Percentiles rank a stretch among this genome's conserved stretches.
These are phyloP conservation scores for Fusarium marasasianum DNA, from an alignment of 2,329 filamentous ascomycete species.

Conservation along the genomic window DNA sequence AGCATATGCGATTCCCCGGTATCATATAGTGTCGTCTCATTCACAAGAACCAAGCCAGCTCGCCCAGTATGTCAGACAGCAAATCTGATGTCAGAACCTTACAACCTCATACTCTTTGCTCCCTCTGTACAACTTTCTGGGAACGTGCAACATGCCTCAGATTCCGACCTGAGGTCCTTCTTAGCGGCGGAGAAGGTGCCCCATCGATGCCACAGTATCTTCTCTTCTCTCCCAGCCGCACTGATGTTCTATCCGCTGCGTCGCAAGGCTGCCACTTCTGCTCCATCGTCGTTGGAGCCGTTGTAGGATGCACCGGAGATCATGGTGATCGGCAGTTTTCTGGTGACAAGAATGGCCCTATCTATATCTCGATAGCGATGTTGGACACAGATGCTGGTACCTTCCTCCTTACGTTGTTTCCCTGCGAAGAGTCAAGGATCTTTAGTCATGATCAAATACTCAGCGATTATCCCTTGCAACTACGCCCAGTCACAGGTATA, in stretches of 20 bases:
- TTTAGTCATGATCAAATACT: background rate
- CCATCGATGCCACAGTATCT: background rate
- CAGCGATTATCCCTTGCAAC: background rate
- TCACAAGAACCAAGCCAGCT: background rate
- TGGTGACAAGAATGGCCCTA: background rate
- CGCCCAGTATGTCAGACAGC: background rate
- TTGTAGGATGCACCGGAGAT: background rate
- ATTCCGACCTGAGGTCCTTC: background rate
- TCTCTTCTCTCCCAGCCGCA: background rate
- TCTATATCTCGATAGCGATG: background rate
- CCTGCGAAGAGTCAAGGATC: background rate
- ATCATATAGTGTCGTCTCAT: background rate
- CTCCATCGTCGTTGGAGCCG: background rate
- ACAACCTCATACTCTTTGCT: background rate
- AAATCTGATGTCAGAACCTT: background rate
- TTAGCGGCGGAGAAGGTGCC: background rate
- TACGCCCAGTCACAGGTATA: background rate
- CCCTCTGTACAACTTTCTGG: background rate
- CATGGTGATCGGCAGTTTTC: background rate
- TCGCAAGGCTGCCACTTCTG: background rate
- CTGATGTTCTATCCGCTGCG: background rate
- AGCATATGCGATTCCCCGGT: no score
- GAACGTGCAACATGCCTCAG: background rate
- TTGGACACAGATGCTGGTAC: background rate
- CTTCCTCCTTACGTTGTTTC: background rate